Conservation (phyloP, 495 filamentous ascomycete genomes). For the Neurospora sp. region DNA sequence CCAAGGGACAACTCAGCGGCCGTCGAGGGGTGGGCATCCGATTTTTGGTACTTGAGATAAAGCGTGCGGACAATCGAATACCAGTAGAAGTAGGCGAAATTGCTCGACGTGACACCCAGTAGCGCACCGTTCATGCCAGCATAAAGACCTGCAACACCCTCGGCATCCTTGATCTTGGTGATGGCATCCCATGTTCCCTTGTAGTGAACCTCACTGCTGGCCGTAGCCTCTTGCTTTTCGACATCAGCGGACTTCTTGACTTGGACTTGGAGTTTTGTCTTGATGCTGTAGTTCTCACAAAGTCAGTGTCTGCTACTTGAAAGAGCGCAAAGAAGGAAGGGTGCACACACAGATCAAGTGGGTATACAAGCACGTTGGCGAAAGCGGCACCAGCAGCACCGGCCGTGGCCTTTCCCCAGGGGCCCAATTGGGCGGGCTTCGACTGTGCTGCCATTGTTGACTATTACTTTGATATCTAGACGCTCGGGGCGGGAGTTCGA, state of each 20-base stretch:
- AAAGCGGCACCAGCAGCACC: constrained; percentile 89
- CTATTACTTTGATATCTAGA: constrained; percentile 3
- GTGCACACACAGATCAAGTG: constrained; percentile 78
- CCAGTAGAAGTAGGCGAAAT: constrained; percentile 99
- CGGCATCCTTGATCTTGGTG: constrained; percentile 69
- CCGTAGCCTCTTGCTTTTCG: constrained; percentile 18
- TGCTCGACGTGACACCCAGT: constrained; percentile 88
- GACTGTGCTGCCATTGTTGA: constrained; percentile 66
- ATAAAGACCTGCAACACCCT: constrained; percentile 77
- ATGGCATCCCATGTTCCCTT: constrained; percentile 80
- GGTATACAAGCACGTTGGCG: constrained; percentile 94
- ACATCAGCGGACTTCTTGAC: constrained; percentile 51
- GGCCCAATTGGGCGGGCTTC: constrained; percentile 67
- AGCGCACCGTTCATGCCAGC: constrained; percentile 79
- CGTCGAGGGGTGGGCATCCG: constrained; percentile 63
- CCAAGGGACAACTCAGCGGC: constrained; percentile 78
- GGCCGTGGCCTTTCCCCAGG: constrained; percentile 89
- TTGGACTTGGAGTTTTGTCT: constrained; percentile 95
- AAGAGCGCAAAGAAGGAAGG: neutral
- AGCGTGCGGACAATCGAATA: constrained; percentile 80
- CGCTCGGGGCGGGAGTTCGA: neutral
- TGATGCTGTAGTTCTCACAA: constrained; percentile 50
- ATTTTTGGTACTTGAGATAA: constrained; percentile 60
- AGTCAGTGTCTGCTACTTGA: neutral
- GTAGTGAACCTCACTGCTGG: constrained; percentile 56